Percentiles rank a stretch among this genome's conserved stretches.
Evolutionary conservation across 2,329 filamentous ascomycete species (phyloP).

Genomic region (Claviceps citrina): DNA sequence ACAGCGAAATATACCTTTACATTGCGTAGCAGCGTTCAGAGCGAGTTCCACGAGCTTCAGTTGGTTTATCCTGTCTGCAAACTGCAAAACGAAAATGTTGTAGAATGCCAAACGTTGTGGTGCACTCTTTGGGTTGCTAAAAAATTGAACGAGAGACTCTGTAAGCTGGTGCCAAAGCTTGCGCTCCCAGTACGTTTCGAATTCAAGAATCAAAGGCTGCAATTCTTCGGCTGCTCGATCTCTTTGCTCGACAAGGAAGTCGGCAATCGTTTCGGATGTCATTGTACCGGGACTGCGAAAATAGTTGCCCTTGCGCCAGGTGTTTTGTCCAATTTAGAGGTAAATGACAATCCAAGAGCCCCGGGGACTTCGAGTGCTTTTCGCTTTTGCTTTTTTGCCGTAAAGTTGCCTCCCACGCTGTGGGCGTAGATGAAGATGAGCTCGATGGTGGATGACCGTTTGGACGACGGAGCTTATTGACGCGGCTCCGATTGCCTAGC

Average conservation of each 20-base stretch:
- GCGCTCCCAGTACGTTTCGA: slow-evolving; percentile 95
- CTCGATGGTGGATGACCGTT: not conserved
- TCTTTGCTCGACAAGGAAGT: slow-evolving; percentile 83
- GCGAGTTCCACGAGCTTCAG: slow-evolving; percentile 89
- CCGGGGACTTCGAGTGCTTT: not conserved
- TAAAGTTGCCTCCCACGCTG: no score
- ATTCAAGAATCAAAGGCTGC: slow-evolving; percentile 73
- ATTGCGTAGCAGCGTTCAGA: slow-evolving; percentile 73
- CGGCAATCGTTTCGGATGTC: slow-evolving; percentile 59
- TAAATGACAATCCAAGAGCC: not conserved
- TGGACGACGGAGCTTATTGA: slow-evolving; percentile 4
- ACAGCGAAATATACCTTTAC: slow-evolving; percentile 41
- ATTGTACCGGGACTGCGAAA: not conserved
- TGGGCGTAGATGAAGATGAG: not conserved
- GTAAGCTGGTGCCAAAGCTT: slow-evolving; percentile 99
- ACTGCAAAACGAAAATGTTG: slow-evolving; percentile 87
- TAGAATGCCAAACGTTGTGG: slow-evolving; percentile 79
- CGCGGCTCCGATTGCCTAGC: slow-evolving; percentile 18
- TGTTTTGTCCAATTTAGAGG: not conserved
- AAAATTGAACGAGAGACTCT: slow-evolving; percentile 74
- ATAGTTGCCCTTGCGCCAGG: not conserved
- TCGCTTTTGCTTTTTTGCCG: not conserved
- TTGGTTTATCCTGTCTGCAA: slow-evolving; percentile 98
- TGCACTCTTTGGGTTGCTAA: slow-evolving; percentile 65
- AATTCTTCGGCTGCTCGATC: slow-evolving; percentile 77